Evolutionary conservation across 129 eudicot genomes (phyloP).

Genomic region (Heracleum sosnowskyi): DNA sequence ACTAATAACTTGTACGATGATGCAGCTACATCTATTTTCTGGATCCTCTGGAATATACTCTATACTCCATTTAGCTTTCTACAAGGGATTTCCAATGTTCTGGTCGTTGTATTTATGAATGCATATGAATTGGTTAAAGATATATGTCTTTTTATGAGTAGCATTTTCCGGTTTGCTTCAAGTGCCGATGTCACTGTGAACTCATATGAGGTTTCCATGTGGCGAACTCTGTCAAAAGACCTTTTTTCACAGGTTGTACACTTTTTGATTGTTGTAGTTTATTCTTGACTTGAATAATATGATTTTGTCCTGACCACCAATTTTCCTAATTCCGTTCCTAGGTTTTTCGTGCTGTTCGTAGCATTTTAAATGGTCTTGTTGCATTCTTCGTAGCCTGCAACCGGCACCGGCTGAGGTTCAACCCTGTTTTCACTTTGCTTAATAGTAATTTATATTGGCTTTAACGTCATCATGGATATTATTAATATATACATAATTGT

Average conservation of each 20-base stretch:
- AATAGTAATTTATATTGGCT: not conserved
- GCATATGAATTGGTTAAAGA: slow-evolving; percentile 36
- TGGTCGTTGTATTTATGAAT: slow-evolving; percentile 32
- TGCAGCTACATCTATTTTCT: slow-evolving; percentile 59
- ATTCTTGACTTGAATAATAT: not conserved
- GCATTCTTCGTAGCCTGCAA: slow-evolving; percentile 88
- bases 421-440: not conserved
- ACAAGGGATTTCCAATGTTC: slow-evolving; percentile 36
- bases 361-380: slow-evolving; percentile 80
- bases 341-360: slow-evolving; percentile 84
- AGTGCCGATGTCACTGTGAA: slow-evolving; percentile 54
- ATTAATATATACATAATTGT: not conserved
- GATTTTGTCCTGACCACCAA: not conserved
- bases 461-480: not conserved
- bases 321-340: slow-evolving; percentile 14
- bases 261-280: not conserved
- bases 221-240: slow-evolving; percentile 91
- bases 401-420: slow-evolving; percentile 89
- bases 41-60: slow-evolving; percentile 49
- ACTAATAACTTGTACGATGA: slow-evolving; percentile 7
- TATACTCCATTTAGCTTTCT: slow-evolving; percentile 61
- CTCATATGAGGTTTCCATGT: slow-evolving; percentile 61
- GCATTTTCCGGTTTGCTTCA: slow-evolving; percentile 44
- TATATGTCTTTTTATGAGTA: slow-evolving; percentile 43
- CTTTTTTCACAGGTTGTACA: slow-evolving; percentile 68